These are phyloP conservation scores for Vigna unguiculata DNA, from an alignment of 306 rosid species.

Conservation along the genomic window DNA sequence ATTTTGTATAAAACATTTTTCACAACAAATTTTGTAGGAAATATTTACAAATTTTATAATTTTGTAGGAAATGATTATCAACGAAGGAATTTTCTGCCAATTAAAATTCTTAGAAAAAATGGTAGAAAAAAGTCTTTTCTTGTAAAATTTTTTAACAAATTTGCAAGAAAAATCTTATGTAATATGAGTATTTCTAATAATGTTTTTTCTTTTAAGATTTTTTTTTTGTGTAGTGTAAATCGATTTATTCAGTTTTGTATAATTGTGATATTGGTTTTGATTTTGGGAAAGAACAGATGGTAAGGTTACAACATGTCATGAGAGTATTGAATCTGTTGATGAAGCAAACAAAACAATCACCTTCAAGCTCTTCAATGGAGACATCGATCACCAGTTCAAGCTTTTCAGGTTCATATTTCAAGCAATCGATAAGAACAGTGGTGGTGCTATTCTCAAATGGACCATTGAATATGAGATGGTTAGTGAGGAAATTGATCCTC, in stretches of 20 bases:
- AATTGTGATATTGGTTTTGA: neutral
- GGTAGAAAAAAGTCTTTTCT: no score
- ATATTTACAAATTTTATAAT: no score
- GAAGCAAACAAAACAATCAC: neutral
- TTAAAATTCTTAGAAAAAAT: no score
- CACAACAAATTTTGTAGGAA: no score
- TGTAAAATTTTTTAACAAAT: no score
- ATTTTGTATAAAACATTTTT: no score
- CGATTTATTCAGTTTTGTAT: neutral
- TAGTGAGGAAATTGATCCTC: constrained; percentile 39
- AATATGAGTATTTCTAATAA: no score
- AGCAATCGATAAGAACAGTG: neutral
- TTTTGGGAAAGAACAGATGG: constrained; percentile 18
- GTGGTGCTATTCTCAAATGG: constrained; percentile 27
- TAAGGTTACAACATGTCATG: constrained; percentile 25
- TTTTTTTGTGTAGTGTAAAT: neutral
- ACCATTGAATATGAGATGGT: constrained; percentile 39
- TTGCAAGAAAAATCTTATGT: no score
- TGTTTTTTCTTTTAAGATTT: no score
- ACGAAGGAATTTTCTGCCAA: no score
- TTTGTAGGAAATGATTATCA: no score
- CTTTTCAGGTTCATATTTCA: neutral
- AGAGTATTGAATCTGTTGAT: constrained; percentile 25
- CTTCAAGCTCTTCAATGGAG: neutral
- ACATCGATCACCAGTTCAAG: neutral